Conservation (phyloP, 768 basidiomycete genomes). For the Lactarius trivialis region DNA sequence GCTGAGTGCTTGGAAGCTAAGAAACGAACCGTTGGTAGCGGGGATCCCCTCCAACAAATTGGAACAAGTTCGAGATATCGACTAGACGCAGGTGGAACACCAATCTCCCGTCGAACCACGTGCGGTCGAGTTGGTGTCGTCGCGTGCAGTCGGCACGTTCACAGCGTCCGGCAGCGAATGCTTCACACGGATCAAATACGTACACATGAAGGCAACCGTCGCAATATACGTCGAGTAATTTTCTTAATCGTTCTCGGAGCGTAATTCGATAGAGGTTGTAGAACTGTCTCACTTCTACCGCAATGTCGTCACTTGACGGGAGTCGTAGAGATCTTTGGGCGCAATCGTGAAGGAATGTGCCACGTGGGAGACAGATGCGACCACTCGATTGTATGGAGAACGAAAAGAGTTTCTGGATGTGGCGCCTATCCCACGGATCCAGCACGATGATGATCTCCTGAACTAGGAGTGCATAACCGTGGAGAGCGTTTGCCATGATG, state of each 20-base stretch:
- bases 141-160: slow-evolving; percentile 6
- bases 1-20: background rate
- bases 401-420: slow-evolving; percentile 5
- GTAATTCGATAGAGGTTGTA: background rate
- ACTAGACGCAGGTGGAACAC: slow-evolving; percentile 18
- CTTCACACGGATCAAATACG: slow-evolving; percentile 18
- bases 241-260: slow-evolving; percentile 9
- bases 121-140: slow-evolving; percentile 5
- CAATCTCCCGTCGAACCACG: slow-evolving; percentile 16
- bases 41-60: background rate
- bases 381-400: slow-evolving; percentile 3
- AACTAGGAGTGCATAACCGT: slow-evolving; percentile 3
- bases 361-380: slow-evolving; percentile 6
- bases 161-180: background rate
- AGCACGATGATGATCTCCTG: background rate
- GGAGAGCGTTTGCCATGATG: background rate
- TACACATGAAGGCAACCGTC: slow-evolving; percentile 1
- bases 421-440: background rate
- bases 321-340: background rate
- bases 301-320: background rate
- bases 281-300: slow-evolving; percentile 4
- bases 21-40: background rate
- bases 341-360: slow-evolving; percentile 7
- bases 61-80: slow-evolving; percentile 1
- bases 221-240: slow-evolving; percentile 3